A percentile compares a stretch with the other conserved stretches of the same genome.
Conservation (phyloP, 306 rosid genomes). For the Trifolium pratense region DNA sequence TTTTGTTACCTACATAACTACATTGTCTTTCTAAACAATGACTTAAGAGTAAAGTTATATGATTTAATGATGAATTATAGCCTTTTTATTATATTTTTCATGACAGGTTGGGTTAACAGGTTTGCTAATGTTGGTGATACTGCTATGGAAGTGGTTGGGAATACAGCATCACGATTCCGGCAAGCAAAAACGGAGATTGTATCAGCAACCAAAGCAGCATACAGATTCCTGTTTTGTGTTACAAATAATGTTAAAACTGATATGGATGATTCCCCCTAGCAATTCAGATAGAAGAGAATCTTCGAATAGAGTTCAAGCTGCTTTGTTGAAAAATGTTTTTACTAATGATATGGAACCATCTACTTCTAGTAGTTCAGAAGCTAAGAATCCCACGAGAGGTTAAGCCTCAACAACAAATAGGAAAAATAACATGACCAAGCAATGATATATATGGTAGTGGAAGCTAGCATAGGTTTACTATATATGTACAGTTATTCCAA, state of each 20-base stretch:
- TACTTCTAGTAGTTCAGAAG: constrained; percentile 56
- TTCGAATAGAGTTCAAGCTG: constrained; percentile 55
- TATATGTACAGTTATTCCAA: no score
- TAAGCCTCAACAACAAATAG: constrained; percentile 36
- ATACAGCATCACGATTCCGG: constrained; percentile 67
- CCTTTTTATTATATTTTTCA: neutral
- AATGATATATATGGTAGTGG: neutral
- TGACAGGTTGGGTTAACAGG: constrained; percentile 93
- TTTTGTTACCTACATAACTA: neutral
- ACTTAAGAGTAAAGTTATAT: neutral
- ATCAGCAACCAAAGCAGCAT: constrained; percentile 79
- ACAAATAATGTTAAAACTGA: constrained; percentile 52
- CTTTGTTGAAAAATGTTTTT: constrained; percentile 70
- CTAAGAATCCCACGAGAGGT: constrained; percentile 41
- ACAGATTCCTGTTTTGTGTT: constrained; percentile 63
- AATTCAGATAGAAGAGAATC: constrained; percentile 54
- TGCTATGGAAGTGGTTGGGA: constrained; percentile 76
- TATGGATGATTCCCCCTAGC: constrained; percentile 50
- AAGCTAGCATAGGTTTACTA: constrained; percentile 30
- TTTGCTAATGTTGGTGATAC: constrained; percentile 91
- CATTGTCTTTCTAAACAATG: neutral
- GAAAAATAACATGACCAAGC: neutral
- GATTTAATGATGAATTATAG: constrained; percentile 13
- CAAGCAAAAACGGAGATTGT: constrained; percentile 74
- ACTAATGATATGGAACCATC: constrained; percentile 61